phyloP scores from a whole-genome alignment of 495 filamentous ascomycete genomes.

The Aspergillus conjunctus region DNA sequence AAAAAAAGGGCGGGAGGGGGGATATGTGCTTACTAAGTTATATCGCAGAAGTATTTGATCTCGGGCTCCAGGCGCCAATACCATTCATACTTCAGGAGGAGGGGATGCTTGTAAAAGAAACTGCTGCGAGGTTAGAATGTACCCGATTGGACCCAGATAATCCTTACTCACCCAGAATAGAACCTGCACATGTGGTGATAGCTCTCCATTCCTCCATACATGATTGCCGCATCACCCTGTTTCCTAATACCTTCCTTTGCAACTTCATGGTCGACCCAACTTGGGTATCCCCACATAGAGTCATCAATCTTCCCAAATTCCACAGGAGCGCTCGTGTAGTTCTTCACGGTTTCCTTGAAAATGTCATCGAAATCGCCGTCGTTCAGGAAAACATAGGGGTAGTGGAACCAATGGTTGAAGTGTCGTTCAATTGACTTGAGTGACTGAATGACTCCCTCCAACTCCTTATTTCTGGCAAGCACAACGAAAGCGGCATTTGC shows the following conservation, averaged over 20 bases:
- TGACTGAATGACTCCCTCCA: constrained; percentile 94
- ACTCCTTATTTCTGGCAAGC: constrained; percentile 92
- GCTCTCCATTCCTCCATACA: constrained; percentile 99
- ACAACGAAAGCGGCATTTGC: constrained; percentile 97
- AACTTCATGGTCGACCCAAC: constrained; percentile 92
- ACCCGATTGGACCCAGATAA: constrained; percentile 14
- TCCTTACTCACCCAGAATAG: constrained; percentile 80
- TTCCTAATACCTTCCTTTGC: constrained; percentile 94
- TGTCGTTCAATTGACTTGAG: constrained; percentile 98
- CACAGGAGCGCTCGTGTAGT: constrained; percentile 82
- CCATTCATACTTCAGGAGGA: constrained; percentile 97
- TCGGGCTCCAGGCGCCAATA: constrained; percentile 99
- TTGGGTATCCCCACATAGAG: constrained; percentile 92
- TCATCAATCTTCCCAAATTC: constrained; percentile 95
- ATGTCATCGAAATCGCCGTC: constrained; percentile 93
- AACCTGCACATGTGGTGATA: constrained; percentile 99
- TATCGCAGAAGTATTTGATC: constrained; percentile 99
- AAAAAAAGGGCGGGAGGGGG: not conserved
- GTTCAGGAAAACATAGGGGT: constrained; percentile 98
- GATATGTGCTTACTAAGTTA: constrained; percentile 80
- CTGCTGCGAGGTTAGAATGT: constrained; percentile 45
- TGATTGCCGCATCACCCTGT: constrained; percentile 96
- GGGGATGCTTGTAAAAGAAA: constrained; percentile 97
- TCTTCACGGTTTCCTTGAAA: constrained; percentile 85
- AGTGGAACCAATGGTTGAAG: constrained; percentile 99